Evolutionary conservation across 495 filamentous ascomycete species (phyloP).

Genomic region (Massariosphaeria phaeospora): DNA sequence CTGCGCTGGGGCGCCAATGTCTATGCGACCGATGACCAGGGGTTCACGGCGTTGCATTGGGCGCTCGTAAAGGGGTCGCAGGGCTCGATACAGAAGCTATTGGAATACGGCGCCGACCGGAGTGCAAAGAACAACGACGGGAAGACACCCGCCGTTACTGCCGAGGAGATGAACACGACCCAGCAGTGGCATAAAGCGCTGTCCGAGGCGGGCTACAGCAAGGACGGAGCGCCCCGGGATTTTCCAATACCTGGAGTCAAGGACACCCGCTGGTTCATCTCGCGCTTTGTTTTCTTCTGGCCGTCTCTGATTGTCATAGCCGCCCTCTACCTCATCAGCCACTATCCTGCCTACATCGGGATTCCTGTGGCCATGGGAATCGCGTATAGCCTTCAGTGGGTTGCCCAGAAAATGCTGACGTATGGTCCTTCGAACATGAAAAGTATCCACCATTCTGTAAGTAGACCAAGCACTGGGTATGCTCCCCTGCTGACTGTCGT

Average conservation of each 20-base stretch:
- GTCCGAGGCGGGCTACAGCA: slow-evolving; percentile 75
- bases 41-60: slow-evolving; percentile 93
- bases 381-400: slow-evolving; percentile 70
- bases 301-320: slow-evolving; percentile 71
- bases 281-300: slow-evolving; percentile 86
- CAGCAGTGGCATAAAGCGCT: slow-evolving; percentile 80
- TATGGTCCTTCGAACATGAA: slow-evolving; percentile 83
- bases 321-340: slow-evolving; percentile 64
- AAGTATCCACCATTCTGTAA: slow-evolving; percentile 78
- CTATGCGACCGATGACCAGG: slow-evolving; percentile 81
- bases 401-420: slow-evolving; percentile 67
- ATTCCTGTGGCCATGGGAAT: slow-evolving; percentile 63
- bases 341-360: slow-evolving; percentile 67
- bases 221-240: slow-evolving; percentile 64
- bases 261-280: slow-evolving; percentile 68
- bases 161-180: slow-evolving; percentile 81
- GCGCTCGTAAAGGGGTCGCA: slow-evolving; percentile 86
- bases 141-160: slow-evolving; percentile 78
- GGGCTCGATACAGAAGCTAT: slow-evolving; percentile 78
- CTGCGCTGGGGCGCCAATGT: slow-evolving; percentile 93
- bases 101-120: slow-evolving; percentile 91
- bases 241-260: slow-evolving; percentile 57
- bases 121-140: slow-evolving; percentile 81
- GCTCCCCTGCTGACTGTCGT: slow-evolving; percentile 22
- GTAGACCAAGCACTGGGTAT: slow-evolving; percentile 27